phyloP scores from a whole-genome alignment of 2,329 filamentous ascomycete species.

The Fusarium sororula region DNA sequence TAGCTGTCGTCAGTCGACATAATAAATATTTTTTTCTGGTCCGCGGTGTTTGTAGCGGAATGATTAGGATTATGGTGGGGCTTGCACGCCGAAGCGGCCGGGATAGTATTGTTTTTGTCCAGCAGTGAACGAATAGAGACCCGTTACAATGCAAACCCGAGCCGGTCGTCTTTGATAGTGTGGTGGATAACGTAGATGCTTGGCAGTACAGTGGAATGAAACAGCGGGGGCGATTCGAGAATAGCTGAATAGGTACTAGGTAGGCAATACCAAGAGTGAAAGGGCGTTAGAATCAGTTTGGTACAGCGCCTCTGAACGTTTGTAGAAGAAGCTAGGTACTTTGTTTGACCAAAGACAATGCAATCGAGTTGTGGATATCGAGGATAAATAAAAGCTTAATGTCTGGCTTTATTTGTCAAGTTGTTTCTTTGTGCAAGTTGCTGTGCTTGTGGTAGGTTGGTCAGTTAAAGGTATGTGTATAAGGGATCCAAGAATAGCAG shows the following conservation, averaged over 20 bases:
- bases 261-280: conserved; percentile 1
- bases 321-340: not conserved
- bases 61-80: conserved; percentile 36
- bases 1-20: conserved; percentile 64
- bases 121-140: conserved; percentile 18
- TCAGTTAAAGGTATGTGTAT: conserved; percentile 6
- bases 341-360: not conserved
- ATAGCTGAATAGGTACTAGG: not conserved
- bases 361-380: not conserved
- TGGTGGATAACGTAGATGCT: conserved; percentile 20
- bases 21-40: conserved; percentile 41
- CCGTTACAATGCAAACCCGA: conserved; percentile 1
- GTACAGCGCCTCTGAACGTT: not conserved
- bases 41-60: conserved; percentile 19
- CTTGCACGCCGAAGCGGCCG: conserved; percentile 30
- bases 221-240: conserved; percentile 14
- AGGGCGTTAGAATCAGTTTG: conserved; percentile 2
- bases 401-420: not conserved
- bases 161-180: conserved; percentile 13
- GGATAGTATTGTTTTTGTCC: conserved; percentile 16
- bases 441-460: conserved; percentile 1
- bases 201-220: conserved; percentile 20
- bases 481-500: not conserved
- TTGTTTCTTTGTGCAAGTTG: conserved; percentile 7
- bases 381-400: not conserved